A percentile compares a stretch with the other conserved stretches of the same genome.
Evolutionary conservation across 1,139 yeast genomes (phyloP).

Genomic region (Debaryomyces robertsiae): DNA sequence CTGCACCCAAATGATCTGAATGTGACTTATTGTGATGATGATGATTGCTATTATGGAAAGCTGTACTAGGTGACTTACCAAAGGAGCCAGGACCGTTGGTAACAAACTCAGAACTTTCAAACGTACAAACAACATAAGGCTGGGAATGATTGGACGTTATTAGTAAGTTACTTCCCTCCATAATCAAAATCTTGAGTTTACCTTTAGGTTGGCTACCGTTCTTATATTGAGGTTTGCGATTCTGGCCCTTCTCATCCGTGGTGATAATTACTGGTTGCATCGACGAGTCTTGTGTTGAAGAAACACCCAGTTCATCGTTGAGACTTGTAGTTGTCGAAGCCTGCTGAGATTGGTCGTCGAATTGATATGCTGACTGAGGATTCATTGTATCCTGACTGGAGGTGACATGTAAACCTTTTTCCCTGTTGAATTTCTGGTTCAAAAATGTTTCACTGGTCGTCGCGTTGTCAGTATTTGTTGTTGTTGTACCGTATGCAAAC

Average conservation of each 20-base stretch:
- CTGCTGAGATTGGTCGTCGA: conserved; percentile 13
- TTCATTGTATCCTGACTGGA: background rate
- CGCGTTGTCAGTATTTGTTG: conserved; percentile 23
- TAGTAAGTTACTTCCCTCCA: conserved; percentile 72
- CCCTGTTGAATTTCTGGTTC: conserved; percentile 27
- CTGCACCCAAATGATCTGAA: conserved; percentile 12
- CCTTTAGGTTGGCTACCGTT: conserved; percentile 64
- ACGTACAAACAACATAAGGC: conserved; percentile 92
- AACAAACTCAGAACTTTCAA: conserved; percentile 88
- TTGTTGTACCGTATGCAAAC: conserved; percentile 70
- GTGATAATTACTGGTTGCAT: conserved; percentile 45
- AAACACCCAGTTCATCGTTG: conserved; percentile 1
- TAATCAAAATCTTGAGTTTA: conserved; percentile 74
- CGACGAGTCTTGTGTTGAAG: conserved; percentile 1
- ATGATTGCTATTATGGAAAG: conserved; percentile 14
- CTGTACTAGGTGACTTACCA: conserved; percentile 42
- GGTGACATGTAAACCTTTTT: conserved; percentile 5
- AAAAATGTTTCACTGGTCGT: conserved; percentile 27
- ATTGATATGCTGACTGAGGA: conserved; percentile 3
- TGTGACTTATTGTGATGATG: conserved; percentile 15
- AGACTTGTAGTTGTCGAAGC: conserved; percentile 2
- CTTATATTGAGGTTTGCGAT: conserved; percentile 26
- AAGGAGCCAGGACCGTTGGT: conserved; percentile 76
- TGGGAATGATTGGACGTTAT: conserved; percentile 57
- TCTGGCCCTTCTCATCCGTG: conserved; percentile 50